Evolutionary conservation across 345 rosid genomes (phyloP), one percentile per base, ranked within the genome.

Genomic region (Hevea brasiliensis): DNA sequence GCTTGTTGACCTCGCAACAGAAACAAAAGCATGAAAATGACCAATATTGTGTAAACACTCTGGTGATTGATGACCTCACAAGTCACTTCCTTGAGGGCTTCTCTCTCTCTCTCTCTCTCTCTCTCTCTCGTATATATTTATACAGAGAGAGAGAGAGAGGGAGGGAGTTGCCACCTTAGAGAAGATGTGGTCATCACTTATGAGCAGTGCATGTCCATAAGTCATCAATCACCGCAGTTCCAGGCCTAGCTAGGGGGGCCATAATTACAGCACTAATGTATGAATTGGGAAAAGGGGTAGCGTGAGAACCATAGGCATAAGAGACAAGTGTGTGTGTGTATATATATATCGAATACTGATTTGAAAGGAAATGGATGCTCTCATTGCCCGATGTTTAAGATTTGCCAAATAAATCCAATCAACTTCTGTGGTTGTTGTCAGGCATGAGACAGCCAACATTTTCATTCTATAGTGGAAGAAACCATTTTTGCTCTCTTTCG

Each of bases 1-100:
- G 44, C 66, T 47, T 71, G 57, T 12, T 59, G 74, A 59, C 74
- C 56, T 27, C 51, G 74, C 74, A 71, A 44, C 65, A 0, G 20
- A 45, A 58, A 29, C 42, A 27, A 59, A 24, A 50, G 20, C 11
- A 15, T 24, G 73, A 29, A 29, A 61, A 44, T 62, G 47, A 62
- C 45, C 21, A 47, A 8, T 0, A 20, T 3, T 0, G 67, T 11
- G 56, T 63, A 17, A 42, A 40, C 3, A 26, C 62, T 26, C 24
- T 17, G 8, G 55, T 70, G 65, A 70, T 56, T 20, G 59, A 32
- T 67, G 70, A 50, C 55, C 59, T 11, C 47, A 44, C 5, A 1
- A 11, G 1, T 41, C 40, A 67, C 56, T 21, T 18, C 71, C 59
- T 35, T 4, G 59, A 26, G 59, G 37, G 37, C 2, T 32, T 32